Evolutionary conservation across 108 stramenopile genomes (phyloP), one percentile per base, ranked within the genome.

Genomic region (Halocafeteria seosinensis): DNA sequence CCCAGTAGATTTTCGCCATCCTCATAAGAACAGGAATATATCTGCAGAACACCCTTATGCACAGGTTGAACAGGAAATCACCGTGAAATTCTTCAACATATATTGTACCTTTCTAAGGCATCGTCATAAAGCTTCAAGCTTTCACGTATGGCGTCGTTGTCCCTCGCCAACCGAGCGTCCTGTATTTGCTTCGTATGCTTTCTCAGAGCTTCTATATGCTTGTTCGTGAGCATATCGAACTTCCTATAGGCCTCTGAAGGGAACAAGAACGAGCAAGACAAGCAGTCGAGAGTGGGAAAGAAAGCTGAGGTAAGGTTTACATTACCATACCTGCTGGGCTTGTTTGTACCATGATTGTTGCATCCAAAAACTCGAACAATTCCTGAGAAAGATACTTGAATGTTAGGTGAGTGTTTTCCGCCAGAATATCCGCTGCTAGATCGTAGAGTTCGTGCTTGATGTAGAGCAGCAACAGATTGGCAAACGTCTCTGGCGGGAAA

Each of bases 1-100:
- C 89, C 89, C 89, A 91, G 64, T 86, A 85, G 17, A 87, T 63
- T 23, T 77, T 79, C 13, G 84, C 86, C 73, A 83, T 80, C 25
- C 85, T 81, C 87, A 88, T 89, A 34, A 82, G 76, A 35, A 82
- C 79, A 24, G 80, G 78, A 27, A 69, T 47, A 37, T 30, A 53
- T 5, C n/a, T n/a, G n/a, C n/a, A n/a, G n/a, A n/a, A n/a, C 42
- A n/a, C n/a, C n/a, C n/a, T n/a, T n/a, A n/a, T n/a, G n/a, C n/a
- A n/a, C n/a, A n/a, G n/a, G n/a, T 47, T 21, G 21, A 47, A 47
- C 21, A 21, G 42, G 21, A 47, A 21, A 21, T 21, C 21, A 21
- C 42, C 21, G 21, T 21, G 27, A 82, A 60, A 25, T 69, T 55
- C 30, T 78, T 74, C 28, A 87, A 78, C n/a, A n/a, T n/a, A n/a